phyloP scores from a whole-genome alignment of 805 yeast genomes.

The Pichia exigua region DNA sequence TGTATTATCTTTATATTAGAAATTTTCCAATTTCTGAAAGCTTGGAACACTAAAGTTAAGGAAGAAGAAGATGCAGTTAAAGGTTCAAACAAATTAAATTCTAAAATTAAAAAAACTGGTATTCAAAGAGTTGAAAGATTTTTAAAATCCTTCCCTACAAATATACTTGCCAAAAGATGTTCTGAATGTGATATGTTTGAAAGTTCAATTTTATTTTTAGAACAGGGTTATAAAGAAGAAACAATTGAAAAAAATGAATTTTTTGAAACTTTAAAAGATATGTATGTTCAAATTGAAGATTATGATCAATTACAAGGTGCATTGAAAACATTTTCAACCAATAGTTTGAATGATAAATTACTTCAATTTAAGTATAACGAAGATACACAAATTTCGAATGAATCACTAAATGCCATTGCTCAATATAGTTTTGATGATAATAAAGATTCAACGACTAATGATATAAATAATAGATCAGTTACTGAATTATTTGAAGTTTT shows the following conservation, averaged over 20 bases:
- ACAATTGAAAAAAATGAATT: conserved; percentile 31
- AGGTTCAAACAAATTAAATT: not conserved
- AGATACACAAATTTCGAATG: conserved; percentile 81
- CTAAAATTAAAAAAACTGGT: not conserved
- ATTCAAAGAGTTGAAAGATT: conserved; percentile 36
- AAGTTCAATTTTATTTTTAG: conserved; percentile 78
- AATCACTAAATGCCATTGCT: conserved; percentile 67
- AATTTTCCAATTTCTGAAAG: conserved; percentile 74
- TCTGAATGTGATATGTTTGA: conserved; percentile 81
- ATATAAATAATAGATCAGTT: conserved; percentile 27
- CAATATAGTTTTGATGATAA: conserved; percentile 24
- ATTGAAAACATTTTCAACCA: conserved; percentile 60
- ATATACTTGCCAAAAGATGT: conserved; percentile 67
- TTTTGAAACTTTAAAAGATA: conserved; percentile 54
- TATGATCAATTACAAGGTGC: conserved; percentile 86
- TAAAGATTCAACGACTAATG: conserved; percentile 9
- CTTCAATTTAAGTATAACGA: conserved; percentile 77
- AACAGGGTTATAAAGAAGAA: conserved; percentile 52
- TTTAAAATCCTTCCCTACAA: conserved; percentile 52
- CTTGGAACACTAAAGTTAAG: conserved; percentile 51
- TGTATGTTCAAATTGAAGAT: conserved; percentile 85
- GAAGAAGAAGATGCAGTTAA: conserved; percentile 20
- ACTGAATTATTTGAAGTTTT: conserved; percentile 62
- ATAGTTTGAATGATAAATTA: conserved; percentile 66
- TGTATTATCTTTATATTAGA: conserved; percentile 71